Conservation (phyloP, 768 basidiomycete genomes). For the Panaeolus papilionaceus region DNA sequence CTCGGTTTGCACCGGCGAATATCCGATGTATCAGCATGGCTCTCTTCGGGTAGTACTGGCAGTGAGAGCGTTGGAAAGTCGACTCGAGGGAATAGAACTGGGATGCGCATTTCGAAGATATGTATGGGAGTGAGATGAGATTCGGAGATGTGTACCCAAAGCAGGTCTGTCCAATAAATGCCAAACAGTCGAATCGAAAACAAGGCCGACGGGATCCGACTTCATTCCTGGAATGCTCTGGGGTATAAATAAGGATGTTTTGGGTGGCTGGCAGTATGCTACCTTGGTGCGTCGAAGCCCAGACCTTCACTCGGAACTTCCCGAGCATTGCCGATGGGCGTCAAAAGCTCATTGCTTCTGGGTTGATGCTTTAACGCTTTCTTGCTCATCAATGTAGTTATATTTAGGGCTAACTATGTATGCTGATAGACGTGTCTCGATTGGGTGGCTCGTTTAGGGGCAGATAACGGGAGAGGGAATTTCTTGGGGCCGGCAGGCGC, state of each 20-base stretch:
- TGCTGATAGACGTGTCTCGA: too few species aligned
- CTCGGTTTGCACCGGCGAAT: slow-evolving; percentile 18
- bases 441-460: too few species aligned
- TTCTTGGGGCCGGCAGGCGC: too few species aligned
- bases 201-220: not conserved
- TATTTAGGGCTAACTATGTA: too few species aligned
- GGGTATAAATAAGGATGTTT: not conserved
- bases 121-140: not conserved
- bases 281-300: not conserved
- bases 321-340: not conserved
- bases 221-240: not conserved
- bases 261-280: not conserved
- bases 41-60: not conserved
- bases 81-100: not conserved
- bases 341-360: not conserved
- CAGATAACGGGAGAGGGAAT: too few species aligned
- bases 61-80: not conserved
- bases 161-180: not conserved
- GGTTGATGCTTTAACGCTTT: too few species aligned
- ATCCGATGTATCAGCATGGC: not conserved
- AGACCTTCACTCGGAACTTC: not conserved
- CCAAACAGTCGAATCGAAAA: not conserved
- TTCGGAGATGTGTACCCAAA: not conserved
- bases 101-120: not conserved
- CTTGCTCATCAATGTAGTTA: too few species aligned